Conservation (phyloP, 257 asterid genomes). For the Rubia yunnanensis region DNA sequence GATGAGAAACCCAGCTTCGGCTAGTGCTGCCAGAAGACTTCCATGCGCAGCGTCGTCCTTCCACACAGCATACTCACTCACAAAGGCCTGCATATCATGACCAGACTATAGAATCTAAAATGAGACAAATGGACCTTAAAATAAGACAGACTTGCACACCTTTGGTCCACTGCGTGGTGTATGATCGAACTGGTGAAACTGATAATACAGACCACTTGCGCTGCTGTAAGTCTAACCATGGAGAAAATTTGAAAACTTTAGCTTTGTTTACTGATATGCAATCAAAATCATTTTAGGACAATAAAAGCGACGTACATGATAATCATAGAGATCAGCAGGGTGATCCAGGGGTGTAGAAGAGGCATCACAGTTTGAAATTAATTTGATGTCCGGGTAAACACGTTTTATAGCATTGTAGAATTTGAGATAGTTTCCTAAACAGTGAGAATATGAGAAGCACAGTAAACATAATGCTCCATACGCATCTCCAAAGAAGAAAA, state of each 20-base stretch:
- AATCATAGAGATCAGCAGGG: slow-evolving; percentile 87
- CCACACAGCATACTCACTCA: slow-evolving; percentile 92
- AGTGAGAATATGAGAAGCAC: slow-evolving; percentile 13
- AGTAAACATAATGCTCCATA: background rate
- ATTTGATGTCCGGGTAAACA: slow-evolving; percentile 65
- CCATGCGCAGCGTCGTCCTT: slow-evolving; percentile 79
- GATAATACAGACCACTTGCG: slow-evolving; percentile 47
- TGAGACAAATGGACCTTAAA: slow-evolving; percentile 1
- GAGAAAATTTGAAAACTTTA: background rate
- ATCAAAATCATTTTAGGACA: background rate
- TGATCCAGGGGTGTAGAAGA: slow-evolving; percentile 65
- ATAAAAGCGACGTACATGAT: slow-evolving; percentile 41
- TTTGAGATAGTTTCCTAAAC: slow-evolving; percentile 85
- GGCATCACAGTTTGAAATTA: slow-evolving; percentile 88
- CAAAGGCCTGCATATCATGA: slow-evolving; percentile 62
- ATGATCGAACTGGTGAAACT: slow-evolving; percentile 42
- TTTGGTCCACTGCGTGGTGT: slow-evolving; percentile 74
- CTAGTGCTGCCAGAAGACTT: slow-evolving; percentile 82
- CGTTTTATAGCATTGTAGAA: slow-evolving; percentile 59
- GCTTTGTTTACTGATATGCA: background rate
- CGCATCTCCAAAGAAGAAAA: background rate
- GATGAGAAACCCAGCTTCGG: slow-evolving; percentile 86
- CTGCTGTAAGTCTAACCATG: slow-evolving; percentile 53
- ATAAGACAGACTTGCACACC: slow-evolving; percentile 32
- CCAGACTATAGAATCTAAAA: background rate